phyloP scores from a whole-genome alignment of 176 grass and related monocot species.

The Aegilops bicornis region DNA sequence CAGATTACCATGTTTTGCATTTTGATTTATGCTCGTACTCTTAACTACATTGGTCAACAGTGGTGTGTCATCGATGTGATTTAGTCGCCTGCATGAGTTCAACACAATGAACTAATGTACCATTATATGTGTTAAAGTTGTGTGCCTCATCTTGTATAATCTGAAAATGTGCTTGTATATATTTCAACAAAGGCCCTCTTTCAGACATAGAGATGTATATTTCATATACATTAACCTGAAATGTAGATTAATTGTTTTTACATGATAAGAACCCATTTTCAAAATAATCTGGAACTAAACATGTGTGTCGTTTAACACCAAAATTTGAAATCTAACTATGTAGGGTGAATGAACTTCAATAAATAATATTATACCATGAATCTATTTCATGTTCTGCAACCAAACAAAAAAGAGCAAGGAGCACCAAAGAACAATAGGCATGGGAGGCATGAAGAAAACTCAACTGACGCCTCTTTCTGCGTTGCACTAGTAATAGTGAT shows the following conservation, averaged over 20 bases:
- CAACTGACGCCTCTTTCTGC: background rate
- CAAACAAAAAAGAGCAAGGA: conserved; percentile 23
- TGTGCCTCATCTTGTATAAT: too few species aligned
- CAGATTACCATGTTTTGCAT: background rate
- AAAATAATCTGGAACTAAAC: background rate
- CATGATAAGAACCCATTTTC: background rate
- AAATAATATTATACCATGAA: background rate
- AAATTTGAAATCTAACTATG: background rate
- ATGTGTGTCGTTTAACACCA: background rate
- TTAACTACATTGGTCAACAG: background rate
- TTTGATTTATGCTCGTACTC: background rate
- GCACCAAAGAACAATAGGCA: conserved; percentile 7
- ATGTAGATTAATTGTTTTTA: background rate
- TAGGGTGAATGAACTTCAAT: background rate
- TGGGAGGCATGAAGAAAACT: conserved; percentile 37
- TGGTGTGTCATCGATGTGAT: background rate
- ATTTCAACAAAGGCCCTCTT: background rate
- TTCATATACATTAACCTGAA: background rate
- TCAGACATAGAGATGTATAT: background rate
- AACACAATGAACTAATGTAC: background rate
- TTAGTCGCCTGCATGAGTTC: background rate
- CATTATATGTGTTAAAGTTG: too few species aligned
- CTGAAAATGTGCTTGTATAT: background rate
- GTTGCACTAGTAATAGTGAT: background rate
- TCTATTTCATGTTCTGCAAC: background rate